A percentile compares a stretch with the other conserved stretches of the same genome.
Conservation (phyloP, 192 early-diverging fungal genomes). For the Kappamyces sp. region DNA sequence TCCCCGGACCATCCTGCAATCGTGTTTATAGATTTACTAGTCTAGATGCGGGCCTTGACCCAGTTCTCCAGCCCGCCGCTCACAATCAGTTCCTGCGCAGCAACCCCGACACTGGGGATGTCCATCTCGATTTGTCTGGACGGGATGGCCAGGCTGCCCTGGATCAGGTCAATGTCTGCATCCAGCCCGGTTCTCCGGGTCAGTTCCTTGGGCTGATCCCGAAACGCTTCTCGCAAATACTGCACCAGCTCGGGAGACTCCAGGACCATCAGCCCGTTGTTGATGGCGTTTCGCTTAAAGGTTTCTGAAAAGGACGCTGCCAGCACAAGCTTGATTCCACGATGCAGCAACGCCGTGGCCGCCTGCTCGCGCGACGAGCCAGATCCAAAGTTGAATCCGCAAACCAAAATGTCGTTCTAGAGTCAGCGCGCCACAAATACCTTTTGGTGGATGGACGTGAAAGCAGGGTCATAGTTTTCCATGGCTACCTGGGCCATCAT, state of each 20-base stretch:
- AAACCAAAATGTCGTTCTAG: slow-evolving; percentile 77
- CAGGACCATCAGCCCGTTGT: slow-evolving; percentile 90
- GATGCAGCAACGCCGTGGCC: slow-evolving; percentile 84
- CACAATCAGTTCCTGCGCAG: slow-evolving; percentile 96
- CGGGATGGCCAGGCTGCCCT: slow-evolving; percentile 34
- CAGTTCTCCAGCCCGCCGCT: slow-evolving; percentile 92
- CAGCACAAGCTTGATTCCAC: slow-evolving; percentile 77
- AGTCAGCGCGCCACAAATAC: slow-evolving; percentile 22
- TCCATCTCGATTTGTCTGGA: slow-evolving; percentile 32
- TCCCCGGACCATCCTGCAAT: too few relatives aligned
- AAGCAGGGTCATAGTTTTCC: slow-evolving; percentile 96
- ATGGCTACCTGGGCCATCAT: slow-evolving; percentile 93
- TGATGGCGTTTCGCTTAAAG: slow-evolving; percentile 98
- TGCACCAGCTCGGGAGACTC: slow-evolving; percentile 78
- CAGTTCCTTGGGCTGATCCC: slow-evolving; percentile 25
- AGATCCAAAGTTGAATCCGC: slow-evolving; percentile 95
- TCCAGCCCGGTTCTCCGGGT: slow-evolving; percentile 75
- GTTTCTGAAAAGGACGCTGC: slow-evolving; percentile 95
- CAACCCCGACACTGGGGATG: slow-evolving; percentile 73
- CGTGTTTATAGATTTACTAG: too few relatives aligned
- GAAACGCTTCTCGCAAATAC: slow-evolving; percentile 52
- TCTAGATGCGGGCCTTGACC: slow-evolving; percentile 48
- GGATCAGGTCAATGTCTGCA: slow-evolving; percentile 63
- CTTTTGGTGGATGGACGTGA: slow-evolving; percentile 58
- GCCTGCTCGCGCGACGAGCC: slow-evolving; percentile 98